Base-by-base conservation (phyloP, 345 rosid genomes). In the Raphanus raphanistrum region DNA sequence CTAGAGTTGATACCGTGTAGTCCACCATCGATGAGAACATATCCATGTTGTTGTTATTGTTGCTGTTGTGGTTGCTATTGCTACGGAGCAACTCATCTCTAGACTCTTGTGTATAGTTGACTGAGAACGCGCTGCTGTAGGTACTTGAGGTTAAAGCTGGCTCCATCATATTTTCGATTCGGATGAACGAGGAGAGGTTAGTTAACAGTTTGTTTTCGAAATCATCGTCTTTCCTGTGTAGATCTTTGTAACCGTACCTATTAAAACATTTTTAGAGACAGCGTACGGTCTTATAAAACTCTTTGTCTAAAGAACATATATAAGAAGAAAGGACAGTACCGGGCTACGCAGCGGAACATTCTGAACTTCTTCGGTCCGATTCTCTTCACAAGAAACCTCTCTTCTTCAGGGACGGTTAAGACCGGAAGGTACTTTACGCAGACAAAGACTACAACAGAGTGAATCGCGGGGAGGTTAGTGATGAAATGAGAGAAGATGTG, bases 121-220 rank as follows among this genome's bases (percentile, higher is more conserved):
- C 9, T 8, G 41, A 35, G 10, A 7, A 35, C 41, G 41, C 41
- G 41, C 41, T 8, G 41, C 41, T 35, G 41, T 35, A 32, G 36
- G 36, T 32, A 8, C 36, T 32, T 32, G 36, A 35, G 41, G 9
- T 35, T 35, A 8, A 89, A 79, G 87, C 98, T 2, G 92, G 57
- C 87, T 89, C 92, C 97, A 89, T 91, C 89, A 91, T 82, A 3
- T 84, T 77, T 64, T 91, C 94, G 6, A 89, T 90, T 64, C 86
- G 83, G 25, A 88, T 86, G 11, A 84, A 90, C 73, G 82, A 29
- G 82, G 85, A 87, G 54, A 91, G 86, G 81, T 73, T 84, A 91
- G 89, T 8, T 8, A 35, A 41, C 84, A 35, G 41, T 35, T 35
- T 35, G 89, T 71, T 81, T 86, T 90, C 97, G 35, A 91, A 91